These are phyloP conservation scores for Aspergillus sp. DNA, from an alignment of 2,329 filamentous ascomycete species.

Conservation along the genomic window DNA sequence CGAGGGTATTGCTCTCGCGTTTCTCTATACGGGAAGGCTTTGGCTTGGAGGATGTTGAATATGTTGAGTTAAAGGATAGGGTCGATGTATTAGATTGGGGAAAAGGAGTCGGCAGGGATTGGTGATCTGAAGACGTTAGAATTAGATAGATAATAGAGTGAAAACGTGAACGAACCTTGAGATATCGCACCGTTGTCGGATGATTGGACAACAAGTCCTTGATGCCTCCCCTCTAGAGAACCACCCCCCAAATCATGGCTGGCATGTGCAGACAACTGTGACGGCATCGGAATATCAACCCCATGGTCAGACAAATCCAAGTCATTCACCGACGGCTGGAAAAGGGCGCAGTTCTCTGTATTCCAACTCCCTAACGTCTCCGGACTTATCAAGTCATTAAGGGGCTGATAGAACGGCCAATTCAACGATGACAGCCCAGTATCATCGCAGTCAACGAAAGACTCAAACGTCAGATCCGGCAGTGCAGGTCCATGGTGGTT, in stretches of 20 bases:
- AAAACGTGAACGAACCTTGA: background rate
- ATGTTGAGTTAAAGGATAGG: background rate
- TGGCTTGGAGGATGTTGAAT: background rate
- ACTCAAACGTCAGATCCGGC: background rate
- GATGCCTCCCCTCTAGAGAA: background rate
- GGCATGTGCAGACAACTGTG: background rate
- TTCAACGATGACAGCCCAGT: background rate
- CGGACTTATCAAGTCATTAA: background rate
- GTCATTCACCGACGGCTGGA: background rate
- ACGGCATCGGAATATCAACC: background rate
- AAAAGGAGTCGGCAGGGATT: background rate
- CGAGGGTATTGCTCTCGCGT: conserved; percentile 30
- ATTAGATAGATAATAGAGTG: no score
- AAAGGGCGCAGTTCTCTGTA: background rate
- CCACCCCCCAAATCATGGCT: background rate
- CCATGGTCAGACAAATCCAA: background rate
- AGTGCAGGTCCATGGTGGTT: background rate
- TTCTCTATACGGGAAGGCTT: conserved; percentile 21
- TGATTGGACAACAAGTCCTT: background rate
- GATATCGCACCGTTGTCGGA: background rate
- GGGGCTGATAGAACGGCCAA: background rate
- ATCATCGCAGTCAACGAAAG: background rate
- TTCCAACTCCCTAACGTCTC: background rate
- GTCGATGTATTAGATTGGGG: background rate
- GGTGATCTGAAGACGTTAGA: background rate